Conservation (phyloP, 768 basidiomycete species). For the Lentinula sp. region DNA sequence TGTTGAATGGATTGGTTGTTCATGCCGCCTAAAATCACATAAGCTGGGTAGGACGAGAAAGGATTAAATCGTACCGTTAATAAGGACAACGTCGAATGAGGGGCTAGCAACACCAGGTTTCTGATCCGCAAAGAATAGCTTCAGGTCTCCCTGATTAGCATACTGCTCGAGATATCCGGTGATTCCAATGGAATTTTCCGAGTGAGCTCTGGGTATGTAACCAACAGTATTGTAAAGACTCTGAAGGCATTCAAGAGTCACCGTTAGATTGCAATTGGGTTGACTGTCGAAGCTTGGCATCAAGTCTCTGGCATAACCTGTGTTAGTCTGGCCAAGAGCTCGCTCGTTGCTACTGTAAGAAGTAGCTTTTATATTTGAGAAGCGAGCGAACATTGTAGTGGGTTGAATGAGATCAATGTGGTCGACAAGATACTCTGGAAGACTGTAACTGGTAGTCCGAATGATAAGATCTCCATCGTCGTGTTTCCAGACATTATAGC, state of each 20-base stretch:
- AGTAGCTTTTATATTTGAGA: conserved; percentile 35
- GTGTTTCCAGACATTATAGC: conserved; percentile 60
- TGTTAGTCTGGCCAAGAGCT: conserved; percentile 3
- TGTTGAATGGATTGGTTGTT: conserved; percentile 49
- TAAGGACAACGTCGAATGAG: conserved; percentile 44
- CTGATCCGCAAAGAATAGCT: conserved; percentile 43
- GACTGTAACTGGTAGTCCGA: conserved; percentile 62
- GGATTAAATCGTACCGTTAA: conserved; percentile 38
- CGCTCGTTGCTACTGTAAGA: conserved; percentile 22
- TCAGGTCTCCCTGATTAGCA: conserved; percentile 46
- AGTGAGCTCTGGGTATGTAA: conserved; percentile 33
- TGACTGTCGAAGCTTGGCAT: conserved; percentile 16
- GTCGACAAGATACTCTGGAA: conserved; percentile 50
- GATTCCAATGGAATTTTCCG: conserved; percentile 45
- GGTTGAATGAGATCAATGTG: conserved; percentile 69
- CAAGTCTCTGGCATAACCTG: not conserved
- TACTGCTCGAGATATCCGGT: conserved; percentile 49
- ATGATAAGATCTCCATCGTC: conserved; percentile 45
- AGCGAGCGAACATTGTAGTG: conserved; percentile 59
- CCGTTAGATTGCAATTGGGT: conserved; percentile 38
- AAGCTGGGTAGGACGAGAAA: conserved; percentile 1
- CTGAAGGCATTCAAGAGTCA: conserved; percentile 48
- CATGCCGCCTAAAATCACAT: conserved; percentile 37
- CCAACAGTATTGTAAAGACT: conserved; percentile 48
- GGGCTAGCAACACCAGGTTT: conserved; percentile 42